Evolutionary conservation across 2,329 filamentous ascomycete genomes (phyloP), one percentile per base, ranked within the genome.

Genomic region (Penicillium sp.): DNA sequence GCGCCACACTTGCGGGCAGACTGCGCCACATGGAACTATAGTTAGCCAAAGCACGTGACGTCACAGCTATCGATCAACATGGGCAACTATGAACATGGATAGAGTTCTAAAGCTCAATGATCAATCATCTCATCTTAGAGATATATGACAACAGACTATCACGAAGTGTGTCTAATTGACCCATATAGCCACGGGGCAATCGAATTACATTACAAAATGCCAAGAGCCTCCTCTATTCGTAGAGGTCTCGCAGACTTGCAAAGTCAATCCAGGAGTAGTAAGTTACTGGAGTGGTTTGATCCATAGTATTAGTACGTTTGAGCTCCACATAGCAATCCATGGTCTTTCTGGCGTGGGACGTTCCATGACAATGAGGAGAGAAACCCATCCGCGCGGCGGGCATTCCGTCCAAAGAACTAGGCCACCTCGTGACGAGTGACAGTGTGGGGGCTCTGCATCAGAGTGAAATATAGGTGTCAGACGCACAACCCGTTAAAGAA

Each of bases 351-450:
- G 4, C 4, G 81, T 83, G 19, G 79, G 77, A 22, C 82, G 80
- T 61, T 85, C 83, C 82, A 85, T 84, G 58, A 84, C 81, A 61
- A 85, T 82, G 63, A 85, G 83, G n/a, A 84, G 74, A 81, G 74
- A 43, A 73, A 78, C 31, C 79, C 81, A 18, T 73, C 61, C 5
- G 37, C 19, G 6, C 54, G 18, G 5, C 22, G 71, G 37, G 79
- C 75, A 60, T 75, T 73, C 46, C 76, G 77, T 55, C 79, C 79
- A 49, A 81, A 72, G 64, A 81, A 78, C 52, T 79, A 78, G 18
- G 76, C 65, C 36, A 84, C 77, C 62, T 84, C 81, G 33, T 77
- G 70, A 59, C 79, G 80, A n/a, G 78, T 81, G 41, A 81, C 74
- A 14, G 70, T 70, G 62, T 81, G 84, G 0, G 82, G 82, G 33